Evolutionary conservation across 768 basidiomycete genomes (phyloP), one percentile per base, ranked within the genome.

Genomic region (Rubroboletus pulcherrimus): DNA sequence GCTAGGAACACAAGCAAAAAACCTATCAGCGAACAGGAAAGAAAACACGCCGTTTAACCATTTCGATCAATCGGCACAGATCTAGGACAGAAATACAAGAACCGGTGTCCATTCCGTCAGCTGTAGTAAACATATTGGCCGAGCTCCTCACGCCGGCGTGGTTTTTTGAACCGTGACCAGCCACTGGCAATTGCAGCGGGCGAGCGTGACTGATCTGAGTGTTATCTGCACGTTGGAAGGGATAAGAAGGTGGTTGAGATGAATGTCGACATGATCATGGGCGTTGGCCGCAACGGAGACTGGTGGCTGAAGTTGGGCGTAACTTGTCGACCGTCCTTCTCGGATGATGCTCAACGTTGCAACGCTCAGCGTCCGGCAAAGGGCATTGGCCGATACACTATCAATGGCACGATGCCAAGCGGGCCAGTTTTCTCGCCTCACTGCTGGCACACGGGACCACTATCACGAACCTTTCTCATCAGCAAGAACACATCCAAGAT

Each of bases 321-420:
- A 56, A 58, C 15, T 37, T 19, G 43, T 49, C 21, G 26, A 35
- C 54, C 53, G 53, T 49, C 53, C 61, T 60, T 60, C 45, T 65
- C 57, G 65, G 59, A 26, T 5, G 59, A 26, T 5, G 33, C 15
- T 51, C 29, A n/a, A n/a, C 31, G 48, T 7, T n/a, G 26, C 24
- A 34, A 21, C 21, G 51, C 6, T 29, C 39, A 31, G 41, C 14
- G 44, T 35, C 19, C 15, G 49, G 49, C 48, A 34, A 56, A 39
- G 54, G 37, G 48, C 10, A 67, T 60, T 58, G 61, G 61, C 7
- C 43, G 64, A 66, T 55, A 64, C 48, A 49, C 47, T 57, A 60
- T 63, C 61, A 47, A 55, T 43, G 35, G 40, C 12, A 46, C 41
- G 45, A 59, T 49, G 39, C 48, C 44, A 57, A 61, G 30, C 14